phyloP scores from a whole-genome alignment of 257 asterid species.

The Ehretia macrophylla region DNA sequence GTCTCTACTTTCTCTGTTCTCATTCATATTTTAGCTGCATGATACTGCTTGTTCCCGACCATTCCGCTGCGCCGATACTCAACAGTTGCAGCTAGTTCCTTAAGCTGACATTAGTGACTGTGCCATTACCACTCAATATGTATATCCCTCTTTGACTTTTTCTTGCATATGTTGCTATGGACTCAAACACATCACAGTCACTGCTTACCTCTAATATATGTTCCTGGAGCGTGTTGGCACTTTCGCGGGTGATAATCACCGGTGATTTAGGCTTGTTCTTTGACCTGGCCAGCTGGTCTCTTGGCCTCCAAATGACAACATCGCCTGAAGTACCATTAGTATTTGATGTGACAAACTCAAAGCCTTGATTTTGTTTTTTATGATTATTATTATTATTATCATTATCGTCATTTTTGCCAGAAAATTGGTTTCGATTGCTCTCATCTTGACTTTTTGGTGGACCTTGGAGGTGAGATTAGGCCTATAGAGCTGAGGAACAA shows the following conservation, averaged over 20 bases:
- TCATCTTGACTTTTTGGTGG: conserved; percentile 41
- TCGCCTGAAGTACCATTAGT: conserved; percentile 26
- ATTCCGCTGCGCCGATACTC: no score
- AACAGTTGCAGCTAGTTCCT: no score
- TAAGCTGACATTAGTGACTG: conserved; percentile 75
- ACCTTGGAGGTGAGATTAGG: conserved; percentile 39
- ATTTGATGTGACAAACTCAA: conserved; percentile 11
- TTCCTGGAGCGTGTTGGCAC: conserved; percentile 85
- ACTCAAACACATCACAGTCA: conserved; percentile 82
- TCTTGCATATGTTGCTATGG: conserved; percentile 64
- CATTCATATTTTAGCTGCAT: no score
- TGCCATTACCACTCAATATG: conserved; percentile 65
- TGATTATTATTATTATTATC: no score
- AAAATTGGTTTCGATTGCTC: conserved; percentile 33
- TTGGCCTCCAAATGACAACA: conserved; percentile 21
- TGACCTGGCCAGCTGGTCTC: conserved; percentile 70
- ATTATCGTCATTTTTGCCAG: conserved; percentile 38
- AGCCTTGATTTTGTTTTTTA: conserved; percentile 14
- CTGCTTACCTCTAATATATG: conserved; percentile 67
- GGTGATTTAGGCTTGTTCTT: conserved; percentile 83
- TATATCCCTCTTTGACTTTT: conserved; percentile 74
- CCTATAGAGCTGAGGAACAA: conserved; percentile 45
- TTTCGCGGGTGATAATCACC: conserved; percentile 76
- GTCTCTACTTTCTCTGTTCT: no score
- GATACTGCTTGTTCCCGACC: no score